These are phyloP conservation scores for Skeletonema potamos DNA, from an alignment of 108 stramenopile species.

Conservation along the genomic window DNA sequence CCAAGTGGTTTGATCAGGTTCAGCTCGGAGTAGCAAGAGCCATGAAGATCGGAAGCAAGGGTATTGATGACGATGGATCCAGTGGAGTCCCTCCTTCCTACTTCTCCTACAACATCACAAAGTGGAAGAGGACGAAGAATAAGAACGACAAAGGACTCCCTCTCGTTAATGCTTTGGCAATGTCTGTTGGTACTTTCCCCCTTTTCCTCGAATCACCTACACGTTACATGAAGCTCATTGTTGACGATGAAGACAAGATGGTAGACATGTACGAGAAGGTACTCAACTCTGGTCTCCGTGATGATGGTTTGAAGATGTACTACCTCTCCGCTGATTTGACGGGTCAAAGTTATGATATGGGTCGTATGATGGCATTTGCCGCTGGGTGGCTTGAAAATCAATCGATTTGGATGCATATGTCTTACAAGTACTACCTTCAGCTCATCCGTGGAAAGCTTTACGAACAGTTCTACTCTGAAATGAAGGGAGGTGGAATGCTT, in stretches of 20 bases:
- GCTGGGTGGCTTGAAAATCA: slow-evolving; percentile 98
- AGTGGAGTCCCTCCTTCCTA: slow-evolving; percentile 84
- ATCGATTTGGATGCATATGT: slow-evolving; percentile 98
- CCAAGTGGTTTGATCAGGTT: slow-evolving; percentile 73
- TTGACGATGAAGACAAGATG: slow-evolving; percentile 71
- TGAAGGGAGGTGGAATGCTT: slow-evolving; percentile 80
- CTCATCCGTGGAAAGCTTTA: slow-evolving; percentile 93
- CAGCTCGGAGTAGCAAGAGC: slow-evolving; percentile 81
- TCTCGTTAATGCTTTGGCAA: slow-evolving; percentile 74
- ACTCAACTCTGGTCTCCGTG: slow-evolving; percentile 83
- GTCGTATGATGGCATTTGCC: slow-evolving; percentile 94
- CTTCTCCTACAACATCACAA: slow-evolving; percentile 84
- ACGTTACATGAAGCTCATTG: slow-evolving; percentile 92
- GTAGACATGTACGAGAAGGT: slow-evolving; percentile 82
- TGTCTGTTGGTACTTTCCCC: slow-evolving; percentile 88
- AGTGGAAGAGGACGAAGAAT: slow-evolving; percentile 61
- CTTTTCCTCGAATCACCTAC: slow-evolving; percentile 95
- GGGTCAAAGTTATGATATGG: slow-evolving; percentile 93
- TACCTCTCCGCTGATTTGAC: slow-evolving; percentile 85
- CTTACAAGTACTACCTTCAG: slow-evolving; percentile 95
- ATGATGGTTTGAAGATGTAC: slow-evolving; percentile 86
- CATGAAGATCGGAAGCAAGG: slow-evolving; percentile 79
- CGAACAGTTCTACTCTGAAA: slow-evolving; percentile 89
- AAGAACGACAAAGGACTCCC: slow-evolving; percentile 71
- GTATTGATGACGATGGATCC: slow-evolving; percentile 83